Evolutionary conservation across 2,329 filamentous ascomycete species (phyloP), one percentile per base, ranked within the genome.

Genomic region (Exophiala bonariae): DNA sequence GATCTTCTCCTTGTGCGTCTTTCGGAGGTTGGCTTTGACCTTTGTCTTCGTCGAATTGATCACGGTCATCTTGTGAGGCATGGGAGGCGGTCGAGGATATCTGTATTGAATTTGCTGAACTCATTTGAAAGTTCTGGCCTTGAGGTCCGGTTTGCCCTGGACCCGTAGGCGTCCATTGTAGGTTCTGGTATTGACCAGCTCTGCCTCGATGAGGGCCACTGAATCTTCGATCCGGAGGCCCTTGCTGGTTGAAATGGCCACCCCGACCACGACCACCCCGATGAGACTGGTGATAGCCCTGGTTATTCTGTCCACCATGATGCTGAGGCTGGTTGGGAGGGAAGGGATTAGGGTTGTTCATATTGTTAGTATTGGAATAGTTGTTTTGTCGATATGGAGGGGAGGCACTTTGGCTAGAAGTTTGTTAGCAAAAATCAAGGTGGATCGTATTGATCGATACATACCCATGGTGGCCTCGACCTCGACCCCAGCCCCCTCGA

Each of bases 121-220:
- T 66, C 18, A 69, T 64, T 46, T 72, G 74, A 43, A 66, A 63
- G 44, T 71, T 57, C 47, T 70, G 64, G 26, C 30, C 46, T 43
- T 48, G 44, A 20, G 46, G 43, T 16, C 55, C 55, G 26, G 44
- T 47, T 58, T 76, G 74, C 44, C 75, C 74, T 14, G 77, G 73
- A 39, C 74, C 73, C 26, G 74, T 74, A 34, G 82, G 77, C 45
- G 80, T 86, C 86, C 88, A 91, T 36, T 89, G 87, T 2, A 83
- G 65, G 67, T 87, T 81, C 67, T 83, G 76, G 73, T 85, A 79
- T 68, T 83, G 72, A 54, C 74, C 72, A 26, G 72, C 75, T 55
- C 79, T 72, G 28, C 82, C 82, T 41, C 85, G 68, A 16, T 30
- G 23, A 34, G 54, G 49, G 22, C 48, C 50, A 28, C 44, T 53